Base-by-base conservation (phyloP, 2,329 filamentous ascomycete species). In the Nigrospora osmanthi region DNA sequence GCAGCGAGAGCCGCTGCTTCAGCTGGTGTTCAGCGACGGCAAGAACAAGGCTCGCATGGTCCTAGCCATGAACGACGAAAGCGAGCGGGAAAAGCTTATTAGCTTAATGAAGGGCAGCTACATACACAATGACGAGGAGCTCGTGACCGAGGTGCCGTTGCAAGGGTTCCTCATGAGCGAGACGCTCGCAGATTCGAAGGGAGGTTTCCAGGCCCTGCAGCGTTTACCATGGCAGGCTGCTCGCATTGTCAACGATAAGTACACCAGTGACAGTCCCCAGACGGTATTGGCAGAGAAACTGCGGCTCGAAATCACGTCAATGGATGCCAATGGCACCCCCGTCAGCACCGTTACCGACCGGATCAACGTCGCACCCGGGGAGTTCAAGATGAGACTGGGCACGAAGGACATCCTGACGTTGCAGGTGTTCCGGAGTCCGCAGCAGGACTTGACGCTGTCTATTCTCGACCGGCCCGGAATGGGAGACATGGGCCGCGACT, bases 211-310 rank as follows among this genome's bases (percentile, higher is more conserved):
- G 4, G 69, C 69, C 0, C 70, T 80, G 41, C 72, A 69, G 32
- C 67, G 70, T 28, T 60, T 81, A 50, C 68, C 72, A 1, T 89
- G 85, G 84, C 79, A 85, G 53, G 76, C 77, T 39, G 73, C 80
- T 15, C 76, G 80, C 48, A 75, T 94, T 15, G 80, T 94, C 59
- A 93, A 93, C 52, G 73, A 82, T 34, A 79, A 85, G 53, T 76
- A 79, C 42, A 75, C 80, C 15, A 68, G 76, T 35, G 81, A 82
- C 42, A 80, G 73, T 32, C 71, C 80, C 1, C 76, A 78, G 3
- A 88, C 85, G 0, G 81, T 94, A 28, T 73, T 90, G 43, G 87
- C 88, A 0, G 85, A 93, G 56, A 78, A 78, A 53, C 68, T 95
- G 49, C 80, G 89, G 28, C 73, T 94, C 15, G 76, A 94, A 43